Percentiles rank a stretch among this genome's conserved stretches.
These are phyloP conservation scores for Phytophthora gonapodyides DNA, from an alignment of 352 stramenopile genomes.

Conservation along the genomic window DNA sequence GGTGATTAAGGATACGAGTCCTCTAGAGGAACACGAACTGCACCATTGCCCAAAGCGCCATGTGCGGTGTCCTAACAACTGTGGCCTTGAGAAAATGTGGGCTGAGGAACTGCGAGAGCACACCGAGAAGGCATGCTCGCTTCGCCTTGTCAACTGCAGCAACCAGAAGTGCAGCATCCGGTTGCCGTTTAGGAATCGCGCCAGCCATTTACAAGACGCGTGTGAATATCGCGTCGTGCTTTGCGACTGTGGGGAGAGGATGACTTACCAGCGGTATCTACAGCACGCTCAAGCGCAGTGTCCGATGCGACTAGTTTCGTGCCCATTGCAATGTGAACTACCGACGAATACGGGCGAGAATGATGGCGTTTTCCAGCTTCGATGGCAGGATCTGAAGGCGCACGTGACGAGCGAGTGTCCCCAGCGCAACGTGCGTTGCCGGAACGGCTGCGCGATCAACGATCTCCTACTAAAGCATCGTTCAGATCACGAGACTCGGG, in stretches of 20 bases:
- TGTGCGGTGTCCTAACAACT: slow-evolving; percentile 43
- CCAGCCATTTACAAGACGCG: slow-evolving; percentile 39
- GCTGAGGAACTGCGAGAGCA: slow-evolving; percentile 51
- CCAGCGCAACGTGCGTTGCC: slow-evolving; percentile 62
- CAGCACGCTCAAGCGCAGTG: slow-evolving; percentile 50
- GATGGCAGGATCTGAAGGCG: slow-evolving; percentile 44
- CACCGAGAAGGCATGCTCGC: slow-evolving; percentile 35
- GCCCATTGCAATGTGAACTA: slow-evolving; percentile 47
- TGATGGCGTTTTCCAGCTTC: slow-evolving; percentile 24
- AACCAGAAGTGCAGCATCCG: slow-evolving; percentile 52
- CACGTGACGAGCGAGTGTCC: slow-evolving; percentile 54
- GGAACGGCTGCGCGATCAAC: slow-evolving; percentile 59
- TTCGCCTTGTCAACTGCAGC: slow-evolving; percentile 47
- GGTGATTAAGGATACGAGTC: slow-evolving; percentile 40
- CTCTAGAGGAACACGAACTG: slow-evolving; percentile 52
- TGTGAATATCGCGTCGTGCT: slow-evolving; percentile 51
- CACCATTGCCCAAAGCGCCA: slow-evolving; percentile 53
- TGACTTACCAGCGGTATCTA: slow-evolving; percentile 56
- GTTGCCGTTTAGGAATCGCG: slow-evolving; percentile 30
- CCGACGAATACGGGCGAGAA: neutral
- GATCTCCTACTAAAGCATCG: slow-evolving; percentile 51
- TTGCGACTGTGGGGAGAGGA: slow-evolving; percentile 65
- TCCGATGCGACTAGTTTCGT: slow-evolving; percentile 52
- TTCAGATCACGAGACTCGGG: slow-evolving; percentile 44
- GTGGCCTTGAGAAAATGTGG: slow-evolving; percentile 38